A percentile compares a stretch with the other conserved stretches of the same genome.
phyloP scores from a whole-genome alignment of 202 grass and related monocot genomes.

The Zoysia matrella region DNA sequence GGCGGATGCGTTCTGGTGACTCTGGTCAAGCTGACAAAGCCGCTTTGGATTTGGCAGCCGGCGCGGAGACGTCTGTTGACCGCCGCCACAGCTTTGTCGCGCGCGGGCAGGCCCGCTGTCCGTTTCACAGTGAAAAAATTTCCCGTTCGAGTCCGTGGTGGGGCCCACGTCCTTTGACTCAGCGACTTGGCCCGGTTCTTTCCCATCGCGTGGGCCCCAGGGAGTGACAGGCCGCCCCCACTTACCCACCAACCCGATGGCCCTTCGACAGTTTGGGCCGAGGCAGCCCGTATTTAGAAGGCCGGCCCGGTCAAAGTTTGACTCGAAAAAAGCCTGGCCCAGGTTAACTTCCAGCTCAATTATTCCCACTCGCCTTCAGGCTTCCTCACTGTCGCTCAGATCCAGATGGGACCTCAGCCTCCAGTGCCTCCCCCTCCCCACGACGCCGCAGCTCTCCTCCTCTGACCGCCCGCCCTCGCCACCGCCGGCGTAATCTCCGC shows the following conservation, averaged over 20 bases:
- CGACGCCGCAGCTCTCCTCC: slow-evolving; percentile 9
- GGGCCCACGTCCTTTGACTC: background rate
- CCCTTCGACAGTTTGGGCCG: background rate
- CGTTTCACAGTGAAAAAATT: background rate
- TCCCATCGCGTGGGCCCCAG: background rate
- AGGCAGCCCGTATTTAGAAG: background rate
- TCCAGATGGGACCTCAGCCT: slow-evolving; percentile 48
- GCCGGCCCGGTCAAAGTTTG: background rate
- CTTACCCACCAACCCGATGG: too few species aligned
- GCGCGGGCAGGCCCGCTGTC: background rate
- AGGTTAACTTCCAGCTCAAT: background rate
- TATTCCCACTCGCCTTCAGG: background rate
- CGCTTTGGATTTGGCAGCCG: background rate
- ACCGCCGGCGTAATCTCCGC: slow-evolving; percentile 24
- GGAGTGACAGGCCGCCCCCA: background rate
- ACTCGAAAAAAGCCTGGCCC: background rate
- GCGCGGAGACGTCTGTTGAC: background rate
- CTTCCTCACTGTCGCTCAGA: background rate
- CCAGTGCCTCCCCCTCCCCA: slow-evolving; percentile 14
- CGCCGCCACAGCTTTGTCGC: background rate
- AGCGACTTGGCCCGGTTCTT: background rate
- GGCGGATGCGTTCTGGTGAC: too few species aligned
- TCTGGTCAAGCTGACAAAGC: too few species aligned
- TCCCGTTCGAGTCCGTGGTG: background rate
- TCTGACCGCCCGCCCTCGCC: slow-evolving; percentile 31